Percentiles rank a stretch among this genome's conserved stretches.
Conservation (phyloP, 202 grass and related monocot genomes). For the Saccharum hybrid region DNA sequence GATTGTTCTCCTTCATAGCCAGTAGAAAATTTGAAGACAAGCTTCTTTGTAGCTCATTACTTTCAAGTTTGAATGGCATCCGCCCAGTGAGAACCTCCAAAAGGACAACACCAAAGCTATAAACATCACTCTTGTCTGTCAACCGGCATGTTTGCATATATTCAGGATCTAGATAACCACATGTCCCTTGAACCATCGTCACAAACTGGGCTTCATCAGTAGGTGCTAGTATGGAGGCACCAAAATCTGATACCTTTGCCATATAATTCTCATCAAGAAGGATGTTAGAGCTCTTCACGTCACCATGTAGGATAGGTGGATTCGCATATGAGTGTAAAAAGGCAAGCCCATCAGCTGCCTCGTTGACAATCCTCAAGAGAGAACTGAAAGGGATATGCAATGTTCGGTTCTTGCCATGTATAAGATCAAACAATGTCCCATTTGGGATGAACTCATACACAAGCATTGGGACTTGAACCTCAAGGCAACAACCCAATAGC, state of each 20-base stretch:
- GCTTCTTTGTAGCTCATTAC: constrained; percentile 19
- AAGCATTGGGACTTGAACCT: no score
- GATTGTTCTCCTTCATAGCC: constrained; percentile 50
- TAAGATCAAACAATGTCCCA: constrained; percentile 55
- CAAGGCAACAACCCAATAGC: no score
- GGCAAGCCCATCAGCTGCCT: no score
- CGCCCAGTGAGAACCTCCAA: no score
- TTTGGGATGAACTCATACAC: constrained; percentile 1
- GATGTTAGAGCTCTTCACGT: no score
- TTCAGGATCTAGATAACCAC: constrained; percentile 53
- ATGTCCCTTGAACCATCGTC: constrained; percentile 56
- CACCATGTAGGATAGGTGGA: no score
- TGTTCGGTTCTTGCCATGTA: constrained; percentile 40
- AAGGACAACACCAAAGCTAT: no score
- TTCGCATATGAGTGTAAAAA: no score
- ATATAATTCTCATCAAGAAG: no score
- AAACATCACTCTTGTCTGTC: background rate
- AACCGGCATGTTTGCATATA: constrained; percentile 44
- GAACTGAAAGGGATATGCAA: constrained; percentile 6
- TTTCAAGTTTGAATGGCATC: background rate
- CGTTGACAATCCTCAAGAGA: no score
- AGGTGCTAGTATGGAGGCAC: constrained; percentile 26
- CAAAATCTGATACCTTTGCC: constrained; percentile 57
- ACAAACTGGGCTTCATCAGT: constrained; percentile 24
- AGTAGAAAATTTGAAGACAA: constrained; percentile 41